Evolutionary conservation across 495 filamentous ascomycete genomes (phyloP), one percentile per base, ranked within the genome.

Genomic region (Aspergillus bertholletiae): DNA sequence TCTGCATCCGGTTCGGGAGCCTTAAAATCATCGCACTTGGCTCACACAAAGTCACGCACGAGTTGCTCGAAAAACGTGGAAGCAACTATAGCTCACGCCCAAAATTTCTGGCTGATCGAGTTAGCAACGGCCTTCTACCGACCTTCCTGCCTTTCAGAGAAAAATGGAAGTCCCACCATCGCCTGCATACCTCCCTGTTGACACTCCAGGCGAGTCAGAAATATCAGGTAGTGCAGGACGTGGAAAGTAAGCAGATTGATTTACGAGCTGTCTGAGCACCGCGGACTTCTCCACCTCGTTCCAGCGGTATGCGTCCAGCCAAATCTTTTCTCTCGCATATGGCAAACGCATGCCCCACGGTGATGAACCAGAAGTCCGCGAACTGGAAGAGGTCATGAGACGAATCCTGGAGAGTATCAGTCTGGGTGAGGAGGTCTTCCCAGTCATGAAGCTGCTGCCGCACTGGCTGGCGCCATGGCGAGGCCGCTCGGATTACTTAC

Each of bases 61-160:
- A 85, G 39, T 64, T 87, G 1, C 71, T 87, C 2, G 74, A 80
- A 12, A 76, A 78, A 50, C 69, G 81, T 21, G 73, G 74, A 2
- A 54, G 60, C 21, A 81, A 79, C 52, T 85, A 86, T 61, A 84
- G 80, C 24, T 80, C 84, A 61, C 78, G 84, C 13, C 83, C 84
- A 3, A 64, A 67, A 2, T 53, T 72, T 20, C 55, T 71, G 12
- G 55, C 56, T 18, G 46, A 61, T 6, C 34, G 40, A 12, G 32
- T 57, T 17, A 43, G 45, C 40, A 48, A 49, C 5, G 49, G 49
- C 49, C 34, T 57, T 59, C 74, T 74, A 41, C 52, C 75, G 7
- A 59, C 76, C 0, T 40, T 79, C 8, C 73, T 78, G 69, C 60
- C 74, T 3, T 73, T 75, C 41, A 67, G 65, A 3, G 44, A 60